Evolutionary conservation across 2,329 filamentous ascomycete species (phyloP).

Genomic region (Hysterium pulicare): DNA sequence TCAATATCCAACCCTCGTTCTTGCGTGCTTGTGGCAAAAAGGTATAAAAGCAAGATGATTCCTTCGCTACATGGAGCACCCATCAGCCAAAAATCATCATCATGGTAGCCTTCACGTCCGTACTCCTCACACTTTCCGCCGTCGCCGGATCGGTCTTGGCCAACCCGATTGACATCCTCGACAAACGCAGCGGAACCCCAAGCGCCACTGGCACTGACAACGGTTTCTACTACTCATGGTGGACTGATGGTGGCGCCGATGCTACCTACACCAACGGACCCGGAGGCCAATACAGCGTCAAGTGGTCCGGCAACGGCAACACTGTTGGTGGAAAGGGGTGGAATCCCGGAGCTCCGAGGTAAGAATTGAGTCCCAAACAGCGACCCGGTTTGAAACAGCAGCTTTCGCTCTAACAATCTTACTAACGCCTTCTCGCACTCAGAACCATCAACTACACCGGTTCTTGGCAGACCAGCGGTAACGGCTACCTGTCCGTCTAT

Average conservation of each 20-base stretch:
- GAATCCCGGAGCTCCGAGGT: conserved; percentile 53
- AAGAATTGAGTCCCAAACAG: no score
- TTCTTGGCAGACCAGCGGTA: conserved; percentile 47
- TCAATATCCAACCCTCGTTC: no score
- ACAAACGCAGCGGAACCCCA: conserved; percentile 43
- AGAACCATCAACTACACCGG: conserved; percentile 52
- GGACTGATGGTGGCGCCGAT: conserved; percentile 52
- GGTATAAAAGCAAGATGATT: not conserved
- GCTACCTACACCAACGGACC: conserved; percentile 56
- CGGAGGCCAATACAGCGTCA: conserved; percentile 50
- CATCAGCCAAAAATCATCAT: conserved; percentile 10
- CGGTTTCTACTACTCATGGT: conserved; percentile 61
- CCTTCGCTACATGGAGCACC: not conserved
- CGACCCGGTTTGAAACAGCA: no score
- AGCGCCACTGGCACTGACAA: conserved; percentile 52
- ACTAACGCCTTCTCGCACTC: conserved; percentile 2
- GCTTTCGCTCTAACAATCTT: conserved; percentile 3
- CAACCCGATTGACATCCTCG: conserved; percentile 35
- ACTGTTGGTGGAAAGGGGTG: conserved; percentile 59
- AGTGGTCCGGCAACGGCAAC: conserved; percentile 52
- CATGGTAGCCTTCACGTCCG: conserved; percentile 42
- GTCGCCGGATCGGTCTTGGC: conserved; percentile 33
- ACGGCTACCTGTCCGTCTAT: conserved; percentile 56
- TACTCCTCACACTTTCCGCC: conserved; percentile 37
- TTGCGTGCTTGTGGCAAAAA: no score